Evolutionary conservation across 805 yeast genomes (phyloP).

Genomic region (Sugiyamaella mastotermitis): DNA sequence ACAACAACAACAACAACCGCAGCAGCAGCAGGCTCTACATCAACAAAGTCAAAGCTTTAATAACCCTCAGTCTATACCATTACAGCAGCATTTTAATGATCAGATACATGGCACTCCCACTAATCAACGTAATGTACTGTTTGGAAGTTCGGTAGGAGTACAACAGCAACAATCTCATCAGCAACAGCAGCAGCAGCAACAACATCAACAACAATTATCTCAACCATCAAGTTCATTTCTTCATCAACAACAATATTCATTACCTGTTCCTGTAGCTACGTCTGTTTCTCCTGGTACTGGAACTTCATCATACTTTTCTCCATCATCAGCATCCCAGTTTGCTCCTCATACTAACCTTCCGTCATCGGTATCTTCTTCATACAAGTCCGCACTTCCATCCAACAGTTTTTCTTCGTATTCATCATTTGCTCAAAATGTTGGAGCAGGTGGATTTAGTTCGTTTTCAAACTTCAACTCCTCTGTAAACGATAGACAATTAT

Average conservation of each 20-base stretch:
- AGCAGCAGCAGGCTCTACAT: conserved; percentile 14
- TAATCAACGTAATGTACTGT: no score
- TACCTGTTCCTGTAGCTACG: conserved; percentile 2
- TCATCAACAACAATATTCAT: conserved; percentile 11
- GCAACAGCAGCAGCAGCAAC: conserved; percentile 16
- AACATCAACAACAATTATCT: conserved; percentile 3
- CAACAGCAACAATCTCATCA: conserved; percentile 2
- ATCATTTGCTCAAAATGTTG: conserved; percentile 2
- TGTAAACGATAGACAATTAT: neutral
- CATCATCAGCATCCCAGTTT: conserved; percentile 23
- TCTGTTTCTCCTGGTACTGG: conserved; percentile 11
- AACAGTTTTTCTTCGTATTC: conserved; percentile 11
- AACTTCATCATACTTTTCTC: conserved; percentile 24
- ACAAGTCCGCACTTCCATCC: conserved; percentile 22
- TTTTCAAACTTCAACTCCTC: conserved; percentile 7
- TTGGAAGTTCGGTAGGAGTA: no score
- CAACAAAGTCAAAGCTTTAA: no score
- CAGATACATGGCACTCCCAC: no score
- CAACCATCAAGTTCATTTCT: conserved; percentile 8
- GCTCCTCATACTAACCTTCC: conserved; percentile 27
- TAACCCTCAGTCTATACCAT: no score
- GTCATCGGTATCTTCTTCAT: conserved; percentile 22
- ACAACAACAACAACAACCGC: conserved; percentile 8
- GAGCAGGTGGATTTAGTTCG: neutral
- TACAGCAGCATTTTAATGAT: no score